These are phyloP conservation scores for Anethum foeniculum DNA, from an alignment of 140 eudicot genomes.

Conservation along the genomic window DNA sequence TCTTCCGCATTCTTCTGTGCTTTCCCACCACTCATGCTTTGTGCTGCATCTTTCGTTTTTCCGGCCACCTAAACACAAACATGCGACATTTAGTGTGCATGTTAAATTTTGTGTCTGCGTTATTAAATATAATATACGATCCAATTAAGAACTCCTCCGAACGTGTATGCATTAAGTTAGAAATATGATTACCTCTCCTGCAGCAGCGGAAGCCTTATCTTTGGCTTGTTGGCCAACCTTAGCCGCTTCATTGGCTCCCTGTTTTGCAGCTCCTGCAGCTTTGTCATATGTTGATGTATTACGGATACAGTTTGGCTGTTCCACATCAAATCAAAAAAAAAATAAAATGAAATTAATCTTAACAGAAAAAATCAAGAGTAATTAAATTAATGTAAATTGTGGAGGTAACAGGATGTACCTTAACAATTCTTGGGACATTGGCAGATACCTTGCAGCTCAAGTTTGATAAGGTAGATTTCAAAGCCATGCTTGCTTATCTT, in stretches of 20 bases:
- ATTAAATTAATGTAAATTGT: not conserved
- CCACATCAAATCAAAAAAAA: not conserved
- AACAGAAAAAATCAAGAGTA: not conserved
- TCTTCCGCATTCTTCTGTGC: conserved; percentile 1
- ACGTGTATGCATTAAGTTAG: not conserved
- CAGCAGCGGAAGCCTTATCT: not conserved
- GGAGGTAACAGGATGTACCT: not conserved
- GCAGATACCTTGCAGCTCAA: not conserved
- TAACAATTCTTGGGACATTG: not conserved
- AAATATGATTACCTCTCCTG: conserved; percentile 4
- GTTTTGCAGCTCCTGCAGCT: conserved; percentile 5
- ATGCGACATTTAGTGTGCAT: not conserved
- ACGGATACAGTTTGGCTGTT: not conserved
- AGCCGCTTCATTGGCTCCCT: not conserved
- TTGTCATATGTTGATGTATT: not conserved
- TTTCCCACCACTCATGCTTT: not conserved
- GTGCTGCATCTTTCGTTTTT: conserved; percentile 3
- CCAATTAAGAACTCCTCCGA: not conserved
- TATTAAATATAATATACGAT: not conserved
- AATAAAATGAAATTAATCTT: not conserved
- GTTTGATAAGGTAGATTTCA: not conserved
- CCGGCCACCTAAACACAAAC: not conserved
- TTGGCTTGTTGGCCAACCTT: conserved; percentile 8
- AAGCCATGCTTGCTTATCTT: not conserved
- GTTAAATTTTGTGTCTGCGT: not conserved